Percentiles rank a stretch among this genome's conserved stretches.
Conservation (phyloP, 2,329 filamentous ascomycete species). For the Nigrospora oryzae region DNA sequence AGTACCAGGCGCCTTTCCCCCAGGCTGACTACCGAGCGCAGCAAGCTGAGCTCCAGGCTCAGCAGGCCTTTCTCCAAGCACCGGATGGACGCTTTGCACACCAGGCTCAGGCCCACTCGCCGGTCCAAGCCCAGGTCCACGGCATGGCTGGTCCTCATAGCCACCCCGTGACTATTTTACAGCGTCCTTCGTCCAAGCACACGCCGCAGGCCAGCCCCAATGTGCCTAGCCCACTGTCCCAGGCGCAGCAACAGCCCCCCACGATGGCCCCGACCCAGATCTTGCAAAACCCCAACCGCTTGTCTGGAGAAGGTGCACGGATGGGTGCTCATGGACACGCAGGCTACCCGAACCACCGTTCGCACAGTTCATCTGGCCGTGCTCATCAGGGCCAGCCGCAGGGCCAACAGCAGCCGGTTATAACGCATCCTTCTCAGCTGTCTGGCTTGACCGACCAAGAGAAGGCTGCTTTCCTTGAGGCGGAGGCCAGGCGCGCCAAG, state of each 20-base stretch:
- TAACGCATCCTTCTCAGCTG: conserved; percentile 62
- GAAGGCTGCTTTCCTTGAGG: conserved; percentile 72
- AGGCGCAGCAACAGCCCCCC: conserved; percentile 17
- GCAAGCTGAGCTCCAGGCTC: conserved; percentile 15
- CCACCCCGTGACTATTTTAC: conserved; percentile 46
- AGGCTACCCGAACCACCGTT: conserved; percentile 25
- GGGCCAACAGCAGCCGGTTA: conserved; percentile 31
- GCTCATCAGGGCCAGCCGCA: conserved; percentile 20
- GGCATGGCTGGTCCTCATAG: conserved; percentile 22
- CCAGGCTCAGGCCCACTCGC: conserved; percentile 18
- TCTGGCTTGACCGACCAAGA: conserved; percentile 76
- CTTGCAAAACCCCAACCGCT: conserved; percentile 68
- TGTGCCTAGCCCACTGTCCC: conserved; percentile 21
- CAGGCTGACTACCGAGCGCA: conserved; percentile 14
- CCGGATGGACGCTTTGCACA: conserved; percentile 10
- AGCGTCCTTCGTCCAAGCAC: conserved; percentile 39
- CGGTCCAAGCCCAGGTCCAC: conserved; percentile 13
- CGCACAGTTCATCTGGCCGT: conserved; percentile 50
- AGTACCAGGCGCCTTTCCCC: too few relatives aligned
- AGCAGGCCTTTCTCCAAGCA: conserved; percentile 13
- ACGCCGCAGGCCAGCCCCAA: conserved; percentile 23
- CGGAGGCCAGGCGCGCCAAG: conserved; percentile 92
- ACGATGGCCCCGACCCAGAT: conserved; percentile 60
- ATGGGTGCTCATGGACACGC: conserved; percentile 22
- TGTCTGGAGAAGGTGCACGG: conserved; percentile 38